Conservation (phyloP, 305 asterid species). For the Solanum chacoense region DNA sequence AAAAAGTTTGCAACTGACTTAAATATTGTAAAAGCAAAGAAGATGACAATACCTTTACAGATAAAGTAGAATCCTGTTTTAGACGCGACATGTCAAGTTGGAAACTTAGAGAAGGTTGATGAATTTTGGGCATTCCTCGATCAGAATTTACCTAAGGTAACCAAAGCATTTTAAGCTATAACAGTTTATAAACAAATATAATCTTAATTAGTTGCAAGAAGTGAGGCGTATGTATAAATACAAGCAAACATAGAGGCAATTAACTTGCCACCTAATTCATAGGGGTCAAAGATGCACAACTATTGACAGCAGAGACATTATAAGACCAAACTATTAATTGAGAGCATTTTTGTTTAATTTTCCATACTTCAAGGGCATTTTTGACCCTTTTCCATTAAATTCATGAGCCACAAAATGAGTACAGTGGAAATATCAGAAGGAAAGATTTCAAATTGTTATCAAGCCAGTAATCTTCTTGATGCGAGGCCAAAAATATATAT, state of each 20-base stretch:
- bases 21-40: not conserved
- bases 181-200: conserved; percentile 1
- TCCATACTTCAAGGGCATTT: not conserved
- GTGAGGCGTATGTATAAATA: not conserved
- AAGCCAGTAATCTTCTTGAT: not conserved
- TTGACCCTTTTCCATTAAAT: not conserved
- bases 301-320: not conserved
- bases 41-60: conserved; percentile 50
- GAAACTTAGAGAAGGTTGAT: conserved; percentile 49
- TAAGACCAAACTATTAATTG: not conserved
- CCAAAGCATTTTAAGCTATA: not conserved
- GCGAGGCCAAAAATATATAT: not conserved
- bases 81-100: conserved; percentile 51
- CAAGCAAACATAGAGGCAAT: not conserved
- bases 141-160: conserved; percentile 29
- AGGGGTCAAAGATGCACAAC: not conserved
- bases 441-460: not conserved
- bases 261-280: not conserved
- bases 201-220: conserved; percentile 7
- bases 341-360: not conserved
- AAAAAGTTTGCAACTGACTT: not conserved
- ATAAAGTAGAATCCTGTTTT: conserved; percentile 32
- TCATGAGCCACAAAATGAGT: not conserved
- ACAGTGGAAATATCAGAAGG: not conserved
- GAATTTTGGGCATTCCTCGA: conserved; percentile 28